phyloP scores from a whole-genome alignment of 2,329 filamentous ascomycete genomes.

The Cladophialophora exuberans region DNA sequence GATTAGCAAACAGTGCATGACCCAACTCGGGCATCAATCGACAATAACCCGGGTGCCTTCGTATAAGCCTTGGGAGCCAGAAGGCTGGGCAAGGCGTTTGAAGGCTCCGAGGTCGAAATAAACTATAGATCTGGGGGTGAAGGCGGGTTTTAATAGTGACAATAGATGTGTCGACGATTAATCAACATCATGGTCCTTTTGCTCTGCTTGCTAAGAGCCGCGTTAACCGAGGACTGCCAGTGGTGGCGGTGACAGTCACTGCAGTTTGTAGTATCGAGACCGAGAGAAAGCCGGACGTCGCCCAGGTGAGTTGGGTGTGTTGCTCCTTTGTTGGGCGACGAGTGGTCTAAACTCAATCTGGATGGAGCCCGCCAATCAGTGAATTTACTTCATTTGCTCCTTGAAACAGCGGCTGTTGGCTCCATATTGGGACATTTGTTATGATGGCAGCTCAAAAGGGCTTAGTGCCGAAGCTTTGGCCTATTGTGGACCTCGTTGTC shows the following conservation, averaged over 20 bases:
- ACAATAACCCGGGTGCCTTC: neutral
- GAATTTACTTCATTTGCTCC: too few relatives aligned
- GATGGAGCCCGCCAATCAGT: too few relatives aligned
- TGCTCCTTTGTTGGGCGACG: too few relatives aligned
- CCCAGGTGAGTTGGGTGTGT: neutral
- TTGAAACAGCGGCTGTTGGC: too few relatives aligned
- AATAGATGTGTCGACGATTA: neutral
- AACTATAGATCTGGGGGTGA: slow-evolving; percentile 7
- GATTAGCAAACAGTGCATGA: slow-evolving; percentile 13
- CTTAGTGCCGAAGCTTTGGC: too few relatives aligned
- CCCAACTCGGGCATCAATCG: neutral
- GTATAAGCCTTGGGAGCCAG: neutral
- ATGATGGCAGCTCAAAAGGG: too few relatives aligned
- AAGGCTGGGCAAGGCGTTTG: neutral
- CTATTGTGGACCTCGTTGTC: too few relatives aligned
- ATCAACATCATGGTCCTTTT: slow-evolving; percentile 2
- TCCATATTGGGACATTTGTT: too few relatives aligned
- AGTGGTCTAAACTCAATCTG: too few relatives aligned
- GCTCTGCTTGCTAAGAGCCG: slow-evolving; percentile 14
- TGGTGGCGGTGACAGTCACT: neutral
- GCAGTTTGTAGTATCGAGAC: neutral
- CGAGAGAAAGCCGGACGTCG: neutral
- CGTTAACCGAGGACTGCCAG: slow-evolving; percentile 6
- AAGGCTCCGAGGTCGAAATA: neutral
- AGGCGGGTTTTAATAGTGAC: slow-evolving; percentile 1